These are phyloP conservation scores for Phialemonium atrogriseum DNA, from an alignment of 2,329 filamentous ascomycete species.

Conservation along the genomic window DNA sequence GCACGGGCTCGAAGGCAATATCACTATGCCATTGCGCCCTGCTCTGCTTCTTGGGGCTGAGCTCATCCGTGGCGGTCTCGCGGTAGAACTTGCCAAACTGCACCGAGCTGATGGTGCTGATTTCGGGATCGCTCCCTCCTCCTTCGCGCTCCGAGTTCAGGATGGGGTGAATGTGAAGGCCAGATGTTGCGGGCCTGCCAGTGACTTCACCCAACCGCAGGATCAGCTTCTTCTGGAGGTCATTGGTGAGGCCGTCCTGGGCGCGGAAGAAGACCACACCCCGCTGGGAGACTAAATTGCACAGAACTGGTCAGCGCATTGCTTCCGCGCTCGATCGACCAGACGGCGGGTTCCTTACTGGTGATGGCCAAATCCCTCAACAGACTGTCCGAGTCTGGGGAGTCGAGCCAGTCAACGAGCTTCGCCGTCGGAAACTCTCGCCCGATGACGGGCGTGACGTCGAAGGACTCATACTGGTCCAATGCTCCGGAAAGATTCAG, in stretches of 20 bases:
- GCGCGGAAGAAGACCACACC: constrained; percentile 58
- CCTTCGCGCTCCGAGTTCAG: constrained; percentile 45
- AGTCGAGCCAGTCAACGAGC: constrained; percentile 51
- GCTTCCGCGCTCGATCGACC: neutral
- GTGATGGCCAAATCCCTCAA: constrained; percentile 60
- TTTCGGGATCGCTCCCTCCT: constrained; percentile 42
- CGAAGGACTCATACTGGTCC: constrained; percentile 44
- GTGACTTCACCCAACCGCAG: constrained; percentile 50
- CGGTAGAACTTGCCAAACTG: constrained; percentile 32
- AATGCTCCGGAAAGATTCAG: constrained; percentile 42
- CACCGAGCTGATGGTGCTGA: constrained; percentile 51
- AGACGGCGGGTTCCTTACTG: constrained; percentile 37
- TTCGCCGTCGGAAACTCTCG: constrained; percentile 51
- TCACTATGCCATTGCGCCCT: constrained; percentile 42
- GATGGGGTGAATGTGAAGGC: constrained; percentile 52
- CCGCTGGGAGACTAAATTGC: constrained; percentile 49
- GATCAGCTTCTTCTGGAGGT: constrained; percentile 52
- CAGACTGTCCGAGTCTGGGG: constrained; percentile 53
- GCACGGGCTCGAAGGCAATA: constrained; percentile 44
- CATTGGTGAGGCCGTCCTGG: constrained; percentile 48
- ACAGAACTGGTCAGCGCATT: neutral
- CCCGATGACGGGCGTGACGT: constrained; percentile 54
- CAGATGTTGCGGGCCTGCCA: constrained; percentile 48
- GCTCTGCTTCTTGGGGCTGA: constrained; percentile 24
- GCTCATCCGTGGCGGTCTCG: constrained; percentile 10